A percentile compares a stretch with the other conserved stretches of the same genome.
These are phyloP conservation scores for Diaporthe sp. DNA, from an alignment of 2,329 filamentous ascomycete species.

Conservation along the genomic window DNA sequence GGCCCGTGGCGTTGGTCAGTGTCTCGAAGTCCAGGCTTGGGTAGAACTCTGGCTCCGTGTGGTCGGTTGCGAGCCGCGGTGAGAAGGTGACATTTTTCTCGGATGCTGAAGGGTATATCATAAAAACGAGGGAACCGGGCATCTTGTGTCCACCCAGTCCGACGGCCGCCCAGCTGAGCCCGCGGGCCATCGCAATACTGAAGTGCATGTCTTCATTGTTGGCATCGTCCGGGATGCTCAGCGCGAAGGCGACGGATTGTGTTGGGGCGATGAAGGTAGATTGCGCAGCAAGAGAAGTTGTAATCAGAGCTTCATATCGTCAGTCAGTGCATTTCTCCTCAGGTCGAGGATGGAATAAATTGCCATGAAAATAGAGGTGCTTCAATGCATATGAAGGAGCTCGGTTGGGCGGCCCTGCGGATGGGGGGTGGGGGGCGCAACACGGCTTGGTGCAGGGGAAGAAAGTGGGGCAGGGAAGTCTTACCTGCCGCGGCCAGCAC, in stretches of 20 bases:
- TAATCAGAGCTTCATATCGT: background rate
- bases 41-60: conserved; percentile 63
- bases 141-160: conserved; percentile 65
- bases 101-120: conserved; percentile 61
- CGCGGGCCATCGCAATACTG: conserved; percentile 58
- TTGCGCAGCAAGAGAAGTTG: conserved; percentile 24
- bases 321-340: background rate
- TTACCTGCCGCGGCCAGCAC: conserved; percentile 31
- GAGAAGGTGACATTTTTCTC: conserved; percentile 65
- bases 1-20: conserved; percentile 56
- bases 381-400: background rate
- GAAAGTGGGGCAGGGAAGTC: background rate
- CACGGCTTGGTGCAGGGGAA: background rate
- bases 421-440: background rate
- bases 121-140: conserved; percentile 62
- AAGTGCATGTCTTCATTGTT: conserved; percentile 62
- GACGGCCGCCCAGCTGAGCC: conserved; percentile 63
- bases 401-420: background rate
- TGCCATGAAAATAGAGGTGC: background rate
- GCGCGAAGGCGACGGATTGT: conserved; percentile 58
- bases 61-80: conserved; percentile 59
- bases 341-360: background rate
- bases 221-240: conserved; percentile 59
- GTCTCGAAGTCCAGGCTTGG: conserved; percentile 55
- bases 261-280: conserved; percentile 54